Evolutionary conservation across 805 yeast species (phyloP).

Genomic region (Cyberlindnera bimundalis): DNA sequence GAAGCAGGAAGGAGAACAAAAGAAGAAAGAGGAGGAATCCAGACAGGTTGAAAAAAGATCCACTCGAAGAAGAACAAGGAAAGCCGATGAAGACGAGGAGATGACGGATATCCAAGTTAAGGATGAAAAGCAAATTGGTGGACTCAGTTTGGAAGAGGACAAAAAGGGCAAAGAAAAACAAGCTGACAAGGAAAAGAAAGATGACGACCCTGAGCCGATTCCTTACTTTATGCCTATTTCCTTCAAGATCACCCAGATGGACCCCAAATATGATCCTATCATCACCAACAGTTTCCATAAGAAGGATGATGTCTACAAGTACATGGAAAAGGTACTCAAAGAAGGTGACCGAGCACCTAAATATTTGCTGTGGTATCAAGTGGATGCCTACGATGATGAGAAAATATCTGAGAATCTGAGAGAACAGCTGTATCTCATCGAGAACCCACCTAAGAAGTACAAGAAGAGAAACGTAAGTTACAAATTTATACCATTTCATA

Average conservation of each 20-base stretch:
- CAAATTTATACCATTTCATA: background rate
- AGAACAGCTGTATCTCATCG: constrained; percentile 51
- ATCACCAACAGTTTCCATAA: constrained; percentile 63
- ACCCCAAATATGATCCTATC: constrained; percentile 60
- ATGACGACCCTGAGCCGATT: constrained; percentile 31
- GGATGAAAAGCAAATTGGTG: constrained; percentile 3
- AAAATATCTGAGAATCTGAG: constrained; percentile 61
- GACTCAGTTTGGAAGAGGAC: constrained; percentile 14
- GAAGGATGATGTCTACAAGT: constrained; percentile 48
- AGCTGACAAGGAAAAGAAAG: constrained; percentile 6
- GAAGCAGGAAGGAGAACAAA: constrained; percentile 15
- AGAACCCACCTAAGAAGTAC: constrained; percentile 39
- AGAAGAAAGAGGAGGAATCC: constrained; percentile 15
- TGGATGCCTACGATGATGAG: constrained; percentile 74
- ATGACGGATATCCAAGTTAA: background rate
- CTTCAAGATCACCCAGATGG: constrained; percentile 60
- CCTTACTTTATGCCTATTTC: constrained; percentile 60
- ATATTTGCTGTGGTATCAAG: constrained; percentile 76
- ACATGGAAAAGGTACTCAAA: constrained; percentile 59
- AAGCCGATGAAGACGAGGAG: constrained; percentile 14
- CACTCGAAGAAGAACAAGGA: constrained; percentile 13
- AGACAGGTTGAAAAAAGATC: constrained; percentile 13
- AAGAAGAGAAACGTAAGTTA: constrained; percentile 26
- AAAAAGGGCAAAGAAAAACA: constrained; percentile 16
- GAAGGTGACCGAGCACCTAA: constrained; percentile 59